phyloP scores from a whole-genome alignment of 129 eudicot genomes.

The Flaveria linearis region DNA sequence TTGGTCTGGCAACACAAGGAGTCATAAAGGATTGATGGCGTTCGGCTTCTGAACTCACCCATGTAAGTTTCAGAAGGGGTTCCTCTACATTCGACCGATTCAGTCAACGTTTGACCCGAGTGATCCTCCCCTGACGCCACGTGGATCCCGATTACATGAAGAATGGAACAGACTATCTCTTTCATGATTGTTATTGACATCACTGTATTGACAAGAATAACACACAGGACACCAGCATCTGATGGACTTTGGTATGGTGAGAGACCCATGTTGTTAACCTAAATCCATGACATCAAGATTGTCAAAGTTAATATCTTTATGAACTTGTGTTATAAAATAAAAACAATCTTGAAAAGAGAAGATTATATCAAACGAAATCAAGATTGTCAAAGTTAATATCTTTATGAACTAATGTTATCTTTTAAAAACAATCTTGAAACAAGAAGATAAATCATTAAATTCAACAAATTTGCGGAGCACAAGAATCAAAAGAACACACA shows the following conservation, averaged over 20 bases:
- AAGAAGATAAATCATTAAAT: background rate
- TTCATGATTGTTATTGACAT: slow-evolving; percentile 68
- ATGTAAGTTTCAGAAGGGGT: slow-evolving; percentile 61
- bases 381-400: slow-evolving; percentile 3
- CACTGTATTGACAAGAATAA: slow-evolving; percentile 73
- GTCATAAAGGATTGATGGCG: slow-evolving; percentile 56
- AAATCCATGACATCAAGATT: slow-evolving; percentile 6
- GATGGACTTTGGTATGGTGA: slow-evolving; percentile 66
- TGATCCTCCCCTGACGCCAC: slow-evolving; percentile 67
- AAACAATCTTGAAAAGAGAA: slow-evolving; percentile 12
- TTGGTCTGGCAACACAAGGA: slow-evolving; percentile 40
- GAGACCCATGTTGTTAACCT: slow-evolving; percentile 80
- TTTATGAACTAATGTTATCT: background rate
- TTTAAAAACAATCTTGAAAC: slow-evolving; percentile 13
- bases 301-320: background rate
- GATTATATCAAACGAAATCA: background rate
- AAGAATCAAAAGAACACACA: slow-evolving; percentile 11
- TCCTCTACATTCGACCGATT: slow-evolving; percentile 47
- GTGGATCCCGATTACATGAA: slow-evolving; percentile 69
- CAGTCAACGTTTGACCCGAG: slow-evolving; percentile 34
- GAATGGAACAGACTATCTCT: slow-evolving; percentile 62
- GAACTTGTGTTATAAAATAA: background rate
- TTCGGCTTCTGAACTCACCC: slow-evolving; percentile 65
- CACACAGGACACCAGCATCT: slow-evolving; percentile 74
- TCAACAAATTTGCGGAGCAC: background rate